Percentiles rank a stretch among this genome's conserved stretches.
These are phyloP conservation scores for Teunomyces barrocoloradensis DNA, from an alignment of 805 yeast species.

Conservation along the genomic window DNA sequence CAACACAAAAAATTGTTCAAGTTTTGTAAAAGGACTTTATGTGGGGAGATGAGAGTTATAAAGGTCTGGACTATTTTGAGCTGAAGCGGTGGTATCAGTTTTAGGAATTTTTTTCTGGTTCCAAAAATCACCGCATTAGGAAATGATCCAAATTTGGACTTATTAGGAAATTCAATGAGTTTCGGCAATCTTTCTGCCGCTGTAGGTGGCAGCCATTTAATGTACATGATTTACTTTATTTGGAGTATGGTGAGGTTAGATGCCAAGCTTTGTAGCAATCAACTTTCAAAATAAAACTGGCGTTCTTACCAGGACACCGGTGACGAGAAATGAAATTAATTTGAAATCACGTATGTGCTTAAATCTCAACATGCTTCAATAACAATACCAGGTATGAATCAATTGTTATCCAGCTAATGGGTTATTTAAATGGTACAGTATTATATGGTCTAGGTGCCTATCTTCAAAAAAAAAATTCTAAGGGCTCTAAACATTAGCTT, in stretches of 20 bases:
- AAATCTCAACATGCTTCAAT: too few relatives aligned
- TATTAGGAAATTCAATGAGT: neutral
- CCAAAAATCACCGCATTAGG: conserved; percentile 2
- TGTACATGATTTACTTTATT: neutral
- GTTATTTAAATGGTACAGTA: too few relatives aligned
- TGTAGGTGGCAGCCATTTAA: neutral
- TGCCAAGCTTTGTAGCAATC: neutral
- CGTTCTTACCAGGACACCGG: neutral
- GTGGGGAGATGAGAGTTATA: conserved; percentile 1
- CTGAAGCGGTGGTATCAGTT: neutral
- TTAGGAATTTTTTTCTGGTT: neutral
- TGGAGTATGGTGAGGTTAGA: neutral
- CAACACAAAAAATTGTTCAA: neutral
- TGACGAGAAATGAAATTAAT: neutral
- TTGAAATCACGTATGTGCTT: neutral
- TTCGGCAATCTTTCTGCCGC: neutral
- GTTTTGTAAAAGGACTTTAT: neutral
- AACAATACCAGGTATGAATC: too few relatives aligned
- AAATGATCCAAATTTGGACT: neutral
- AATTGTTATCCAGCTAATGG: too few relatives aligned
- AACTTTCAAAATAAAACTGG: neutral
- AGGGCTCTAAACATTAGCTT: too few relatives aligned
- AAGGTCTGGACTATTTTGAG: neutral
- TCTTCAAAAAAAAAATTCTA: too few relatives aligned
- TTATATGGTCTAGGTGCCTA: too few relatives aligned